phyloP scores from a whole-genome alignment of 441 rosid genomes.

The Populus hybrid region DNA sequence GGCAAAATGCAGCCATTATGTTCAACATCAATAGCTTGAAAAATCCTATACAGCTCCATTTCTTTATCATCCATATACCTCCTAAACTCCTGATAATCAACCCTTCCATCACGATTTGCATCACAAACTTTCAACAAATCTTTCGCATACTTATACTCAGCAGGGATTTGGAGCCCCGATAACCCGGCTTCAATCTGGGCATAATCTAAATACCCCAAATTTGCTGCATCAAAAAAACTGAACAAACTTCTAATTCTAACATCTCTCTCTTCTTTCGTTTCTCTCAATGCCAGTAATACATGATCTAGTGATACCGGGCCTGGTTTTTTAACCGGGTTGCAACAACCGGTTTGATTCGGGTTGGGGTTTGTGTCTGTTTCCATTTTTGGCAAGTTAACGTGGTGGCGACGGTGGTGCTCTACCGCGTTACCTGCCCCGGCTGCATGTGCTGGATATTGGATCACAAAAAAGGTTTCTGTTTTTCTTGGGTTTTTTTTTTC shows the following conservation, averaged over 20 bases:
- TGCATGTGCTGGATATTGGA: not conserved
- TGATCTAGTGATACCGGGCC: conserved; percentile 79
- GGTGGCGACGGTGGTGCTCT: conserved; percentile 45
- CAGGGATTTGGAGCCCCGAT: conserved; percentile 82
- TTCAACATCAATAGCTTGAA: conserved; percentile 94
- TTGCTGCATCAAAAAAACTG: conserved; percentile 67
- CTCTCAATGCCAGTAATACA: conserved; percentile 78
- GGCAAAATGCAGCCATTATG: conserved; percentile 96
- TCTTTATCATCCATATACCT: conserved; percentile 93
- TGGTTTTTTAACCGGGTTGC: conserved; percentile 53
- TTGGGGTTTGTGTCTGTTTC: conserved; percentile 18
- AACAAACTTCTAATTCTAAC: conserved; percentile 69
- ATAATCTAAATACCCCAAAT: conserved; percentile 70
- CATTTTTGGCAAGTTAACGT: conserved; percentile 34
- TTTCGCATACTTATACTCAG: conserved; percentile 79
- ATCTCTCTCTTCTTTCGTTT: conserved; percentile 86
- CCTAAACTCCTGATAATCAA: conserved; percentile 79
- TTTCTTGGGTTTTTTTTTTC: not conserved
- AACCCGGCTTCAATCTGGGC: conserved; percentile 78
- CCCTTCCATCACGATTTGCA: conserved; percentile 83
- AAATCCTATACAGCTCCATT: conserved; percentile 89
- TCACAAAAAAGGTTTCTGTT: not conserved
- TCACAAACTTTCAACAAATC: conserved; percentile 87
- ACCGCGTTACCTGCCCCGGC: conserved; percentile 42
- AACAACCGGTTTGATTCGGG: conserved; percentile 32